Evolutionary conservation across 202 grass and related monocot genomes (phyloP), one percentile per base, ranked within the genome.

Genomic region (Zoysia matrella): DNA sequence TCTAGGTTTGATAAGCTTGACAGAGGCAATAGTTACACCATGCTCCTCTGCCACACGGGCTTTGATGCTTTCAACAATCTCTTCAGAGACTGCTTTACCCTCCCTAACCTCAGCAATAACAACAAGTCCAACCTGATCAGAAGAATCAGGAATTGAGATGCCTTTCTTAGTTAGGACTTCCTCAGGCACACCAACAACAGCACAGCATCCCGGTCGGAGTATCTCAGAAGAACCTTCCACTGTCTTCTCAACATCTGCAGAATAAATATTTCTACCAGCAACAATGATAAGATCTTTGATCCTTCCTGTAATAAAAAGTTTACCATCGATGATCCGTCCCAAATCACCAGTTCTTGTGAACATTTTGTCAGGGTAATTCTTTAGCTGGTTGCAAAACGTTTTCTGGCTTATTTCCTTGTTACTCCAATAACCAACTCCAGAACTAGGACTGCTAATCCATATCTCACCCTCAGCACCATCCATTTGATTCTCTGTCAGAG

Each of bases 271-370:
- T 88, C 85, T 93, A 51, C 91, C 91, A 71, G 91, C 82, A 86
- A 93, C 82, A 74, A 93, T 93, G 57, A 93, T 90, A 70, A 93
- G 71, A 78, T 93, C 91, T 87, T 93, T 93, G 77, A 93, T 93
- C 84, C 91, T 82, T 82, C 91, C 91, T 14, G 88, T 93, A 77
- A 93, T 90, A 73, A 93, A 93, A 80, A 93, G 79, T 56, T 93
- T 93, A 13, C 85, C 80, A 58, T 84, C 79, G 13, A 93, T 88
- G 63, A 83, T 88, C 67, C 88, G 80, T 63, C 91, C 91, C 53
- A 90, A 79, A 84, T 93, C 91, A 88, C 91, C 91, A 1, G 91
- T 93, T 86, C 91, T 90, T 78, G 88, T 90, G 83, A 90, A 93
- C 46, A 52, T 88, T 80, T 86, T 93, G 30, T 71, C 71, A 41